Evolutionary conservation across 2,329 filamentous ascomycete genomes (phyloP), one percentile per base, ranked within the genome.

Genomic region (Akanthomyces lecanii): DNA sequence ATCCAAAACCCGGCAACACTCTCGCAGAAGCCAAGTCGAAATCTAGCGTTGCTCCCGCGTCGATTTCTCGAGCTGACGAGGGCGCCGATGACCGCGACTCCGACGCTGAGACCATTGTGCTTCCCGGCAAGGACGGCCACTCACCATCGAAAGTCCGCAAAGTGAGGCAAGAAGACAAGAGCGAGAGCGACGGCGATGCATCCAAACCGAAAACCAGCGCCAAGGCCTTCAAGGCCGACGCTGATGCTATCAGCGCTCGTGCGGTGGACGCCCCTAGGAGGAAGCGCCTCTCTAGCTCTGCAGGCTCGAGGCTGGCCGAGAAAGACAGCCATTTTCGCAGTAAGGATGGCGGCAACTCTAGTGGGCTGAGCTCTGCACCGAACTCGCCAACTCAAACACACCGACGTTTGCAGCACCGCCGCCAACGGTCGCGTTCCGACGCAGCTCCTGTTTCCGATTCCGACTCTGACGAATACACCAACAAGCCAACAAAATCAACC

Each of bases 31-130:
- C 47, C 58, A 67, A 66, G 61, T 62, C 72, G 65, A 65, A 65
- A 44, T 63, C 67, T 42, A 70, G 70, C 36, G 62, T 72, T 33
- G 69, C 70, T n/a, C 67, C 74, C 12, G 71, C 70, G 61, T 76
- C 72, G 64, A 76, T 77, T 36, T 51, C 51, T 18, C 25, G 28
- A 33, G 61, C 75, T 23, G 71, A 74, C 58, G 78, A 82, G 62
- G 73, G 69, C 61, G 73, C 72, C 25, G 77, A 77, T 63, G 86
- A 87, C 64, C 85, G 82, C 70, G 86, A 88, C 69, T 90, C 88
- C 1, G 88, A 90, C 70, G 87, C 88, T 55, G 88, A 90, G 75
- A 90, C 88, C 16, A 88, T 90, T 65, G 87, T 90, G 42, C 74
- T 89, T 40, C 82, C 85, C 12, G 85, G 85, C 33, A 89, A 88